These are phyloP conservation scores for Diaporthe caulivora DNA, from an alignment of 2,329 filamentous ascomycete species.

Conservation along the genomic window DNA sequence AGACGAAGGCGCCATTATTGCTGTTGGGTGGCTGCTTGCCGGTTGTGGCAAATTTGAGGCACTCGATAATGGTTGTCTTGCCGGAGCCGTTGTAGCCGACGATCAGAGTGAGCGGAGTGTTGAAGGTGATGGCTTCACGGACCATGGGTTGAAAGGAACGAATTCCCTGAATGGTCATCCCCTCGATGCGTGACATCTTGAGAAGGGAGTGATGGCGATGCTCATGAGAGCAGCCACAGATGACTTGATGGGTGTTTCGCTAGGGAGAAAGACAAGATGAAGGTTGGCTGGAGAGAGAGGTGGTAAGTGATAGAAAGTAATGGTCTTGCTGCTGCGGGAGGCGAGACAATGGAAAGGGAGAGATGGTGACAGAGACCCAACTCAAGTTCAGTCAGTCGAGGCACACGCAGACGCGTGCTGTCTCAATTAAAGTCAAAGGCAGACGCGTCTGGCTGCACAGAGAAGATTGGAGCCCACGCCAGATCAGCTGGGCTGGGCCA, in stretches of 20 bases:
- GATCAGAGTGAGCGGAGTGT: slow-evolving; percentile 92
- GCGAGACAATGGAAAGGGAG: background rate
- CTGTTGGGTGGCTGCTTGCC: slow-evolving; percentile 94
- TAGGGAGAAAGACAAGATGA: background rate
- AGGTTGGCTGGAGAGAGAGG: background rate
- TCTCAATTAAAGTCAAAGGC: slow-evolving; percentile 24
- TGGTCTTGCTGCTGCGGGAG: background rate
- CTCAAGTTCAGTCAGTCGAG: background rate
- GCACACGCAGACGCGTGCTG: slow-evolving; percentile 11
- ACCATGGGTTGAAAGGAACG: slow-evolving; percentile 86
- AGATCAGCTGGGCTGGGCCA: slow-evolving; percentile 10
- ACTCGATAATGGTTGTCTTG: slow-evolving; percentile 99
- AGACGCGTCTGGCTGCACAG: slow-evolving; percentile 14
- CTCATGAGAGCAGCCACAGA: slow-evolving; percentile 31
- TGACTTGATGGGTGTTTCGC: background rate
- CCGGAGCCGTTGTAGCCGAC: slow-evolving; percentile 98
- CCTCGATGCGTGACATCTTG: slow-evolving; percentile 84
- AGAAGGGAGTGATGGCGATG: slow-evolving; percentile 26
- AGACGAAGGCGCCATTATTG: slow-evolving; percentile 91
- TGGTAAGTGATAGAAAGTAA: background rate
- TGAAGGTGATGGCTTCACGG: slow-evolving; percentile 83
- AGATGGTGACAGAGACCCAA: background rate
- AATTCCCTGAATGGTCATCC: slow-evolving; percentile 84
- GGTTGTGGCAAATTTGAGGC: slow-evolving; percentile 97
- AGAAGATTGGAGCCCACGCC: slow-evolving; percentile 15